These are phyloP conservation scores for Rhodotorula glutinis DNA, from an alignment of 1,284 basidiomycete species.

Conservation along the genomic window DNA sequence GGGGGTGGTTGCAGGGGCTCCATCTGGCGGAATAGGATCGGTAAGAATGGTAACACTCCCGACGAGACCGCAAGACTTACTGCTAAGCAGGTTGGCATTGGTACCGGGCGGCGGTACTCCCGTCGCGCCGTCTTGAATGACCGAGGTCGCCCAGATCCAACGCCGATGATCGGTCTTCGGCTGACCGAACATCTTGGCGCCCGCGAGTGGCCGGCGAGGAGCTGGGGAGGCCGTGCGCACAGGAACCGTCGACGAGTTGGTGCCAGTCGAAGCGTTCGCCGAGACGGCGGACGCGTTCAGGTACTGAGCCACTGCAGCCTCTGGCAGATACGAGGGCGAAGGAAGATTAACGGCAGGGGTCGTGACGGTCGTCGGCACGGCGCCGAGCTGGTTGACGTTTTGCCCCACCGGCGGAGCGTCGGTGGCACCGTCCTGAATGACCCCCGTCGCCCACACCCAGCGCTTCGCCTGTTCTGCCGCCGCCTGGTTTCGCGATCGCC, in stretches of 20 bases:
- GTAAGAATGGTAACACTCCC: background rate
- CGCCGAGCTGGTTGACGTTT: conserved; percentile 4
- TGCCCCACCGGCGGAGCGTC: conserved; percentile 3
- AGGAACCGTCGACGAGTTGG: background rate
- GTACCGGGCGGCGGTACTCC: conserved; percentile 14
- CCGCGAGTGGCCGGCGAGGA: background rate
- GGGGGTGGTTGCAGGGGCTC: conserved; percentile 9
- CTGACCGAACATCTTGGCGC: background rate
- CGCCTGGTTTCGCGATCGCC: conserved; percentile 5
- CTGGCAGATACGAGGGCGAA: conserved; percentile 1
- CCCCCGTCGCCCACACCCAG: conserved; percentile 13
- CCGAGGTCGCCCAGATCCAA: conserved; percentile 26
- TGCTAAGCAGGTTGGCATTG: conserved; percentile 19
- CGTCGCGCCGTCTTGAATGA: conserved; percentile 32
- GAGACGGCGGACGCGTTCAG: background rate
- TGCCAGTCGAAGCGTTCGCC: background rate
- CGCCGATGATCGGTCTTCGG: conserved; percentile 6
- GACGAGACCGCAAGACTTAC: background rate
- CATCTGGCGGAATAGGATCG: background rate
- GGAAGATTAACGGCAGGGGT: conserved; percentile 9
- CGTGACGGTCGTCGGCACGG: background rate
- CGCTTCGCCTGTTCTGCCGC: conserved; percentile 14
- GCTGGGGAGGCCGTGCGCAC: background rate
- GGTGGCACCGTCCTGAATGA: conserved; percentile 19
- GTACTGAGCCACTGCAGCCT: background rate